A percentile compares a stretch with the other conserved stretches of the same genome.
Evolutionary conservation across 768 basidiomycete genomes (phyloP).

Genomic region (Fistulinella prunicolor): DNA sequence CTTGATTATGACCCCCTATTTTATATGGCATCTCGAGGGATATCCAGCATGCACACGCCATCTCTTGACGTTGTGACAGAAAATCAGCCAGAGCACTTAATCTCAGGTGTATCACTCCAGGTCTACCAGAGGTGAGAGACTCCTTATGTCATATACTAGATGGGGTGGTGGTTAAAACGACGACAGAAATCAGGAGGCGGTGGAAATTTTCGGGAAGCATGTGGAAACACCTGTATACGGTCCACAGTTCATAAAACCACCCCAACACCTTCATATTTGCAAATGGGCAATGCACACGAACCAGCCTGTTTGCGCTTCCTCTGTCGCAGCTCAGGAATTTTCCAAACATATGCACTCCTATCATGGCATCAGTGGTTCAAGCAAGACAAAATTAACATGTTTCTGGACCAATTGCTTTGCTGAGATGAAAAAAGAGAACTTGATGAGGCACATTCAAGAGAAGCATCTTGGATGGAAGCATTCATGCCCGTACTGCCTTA

Average conservation of each 20-base stretch:
- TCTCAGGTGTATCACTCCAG: no score
- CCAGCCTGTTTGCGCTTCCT: not conserved
- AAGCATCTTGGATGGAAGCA: conserved; percentile 20
- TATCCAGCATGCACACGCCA: no score
- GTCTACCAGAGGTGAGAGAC: no score
- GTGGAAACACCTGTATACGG: no score
- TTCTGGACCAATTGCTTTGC: conserved; percentile 17
- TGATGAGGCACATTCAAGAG: conserved; percentile 27
- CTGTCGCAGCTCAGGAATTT: conserved; percentile 8
- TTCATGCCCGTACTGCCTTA: conserved; percentile 16
- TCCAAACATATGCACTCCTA: conserved; percentile 20
- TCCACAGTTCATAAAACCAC: not conserved
- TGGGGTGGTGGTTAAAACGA: no score
- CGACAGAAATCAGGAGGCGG: no score
- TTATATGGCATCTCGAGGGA: no score
- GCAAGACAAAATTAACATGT: conserved; percentile 5
- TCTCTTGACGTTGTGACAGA: no score
- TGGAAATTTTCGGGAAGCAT: no score
- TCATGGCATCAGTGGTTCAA: conserved; percentile 22
- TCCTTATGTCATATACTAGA: no score
- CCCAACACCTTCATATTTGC: conserved; percentile 13
- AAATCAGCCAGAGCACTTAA: no score
- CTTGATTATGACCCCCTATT: no score
- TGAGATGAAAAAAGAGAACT: conserved; percentile 28
- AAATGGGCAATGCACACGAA: conserved; percentile 8